Evolutionary conservation across 2,329 filamentous ascomycete genomes (phyloP).

Genomic region (Monosporascus sp.): DNA sequence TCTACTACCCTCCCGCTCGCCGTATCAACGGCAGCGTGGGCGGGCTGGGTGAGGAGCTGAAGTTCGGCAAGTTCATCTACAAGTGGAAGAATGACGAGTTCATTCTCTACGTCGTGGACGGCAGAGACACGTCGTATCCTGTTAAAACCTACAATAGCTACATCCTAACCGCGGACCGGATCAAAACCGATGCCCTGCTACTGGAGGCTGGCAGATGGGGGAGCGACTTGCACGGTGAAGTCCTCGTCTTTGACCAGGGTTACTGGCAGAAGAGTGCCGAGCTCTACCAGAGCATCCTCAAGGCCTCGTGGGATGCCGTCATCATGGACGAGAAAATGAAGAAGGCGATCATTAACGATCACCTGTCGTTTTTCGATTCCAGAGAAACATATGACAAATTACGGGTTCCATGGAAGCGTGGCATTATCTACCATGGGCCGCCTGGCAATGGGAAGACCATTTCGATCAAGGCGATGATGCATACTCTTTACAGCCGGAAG

Average conservation of each 20-base stretch:
- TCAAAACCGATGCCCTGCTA: slow-evolving; percentile 44
- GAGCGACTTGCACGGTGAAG: slow-evolving; percentile 54
- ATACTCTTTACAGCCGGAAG: slow-evolving; percentile 50
- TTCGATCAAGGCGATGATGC: slow-evolving; percentile 65
- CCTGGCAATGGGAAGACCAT: slow-evolving; percentile 65
- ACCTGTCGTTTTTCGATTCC: slow-evolving; percentile 58
- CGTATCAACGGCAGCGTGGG: slow-evolving; percentile 36
- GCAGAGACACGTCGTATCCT: slow-evolving; percentile 32
- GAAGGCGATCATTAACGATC: slow-evolving; percentile 56
- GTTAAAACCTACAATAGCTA: slow-evolving; percentile 30
- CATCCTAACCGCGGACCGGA: slow-evolving; percentile 29
- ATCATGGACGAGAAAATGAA: slow-evolving; percentile 64
- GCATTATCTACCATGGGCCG: slow-evolving; percentile 62
- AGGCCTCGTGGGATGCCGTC: slow-evolving; percentile 58
- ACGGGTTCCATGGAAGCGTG: slow-evolving; percentile 66
- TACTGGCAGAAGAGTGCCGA: slow-evolving; percentile 58
- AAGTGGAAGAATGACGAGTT: slow-evolving; percentile 37
- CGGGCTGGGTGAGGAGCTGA: slow-evolving; percentile 24
- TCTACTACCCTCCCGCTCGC: slow-evolving; percentile 34
- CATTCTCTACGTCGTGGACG: slow-evolving; percentile 37
- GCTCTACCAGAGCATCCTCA: slow-evolving; percentile 51
- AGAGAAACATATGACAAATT: slow-evolving; percentile 54
- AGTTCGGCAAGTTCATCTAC: slow-evolving; percentile 39
- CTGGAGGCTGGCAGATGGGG: slow-evolving; percentile 50
- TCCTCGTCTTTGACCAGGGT: slow-evolving; percentile 62